Evolutionary conservation across 2,329 filamentous ascomycete genomes (phyloP).

Genomic region (Talaromyces sp.): DNA sequence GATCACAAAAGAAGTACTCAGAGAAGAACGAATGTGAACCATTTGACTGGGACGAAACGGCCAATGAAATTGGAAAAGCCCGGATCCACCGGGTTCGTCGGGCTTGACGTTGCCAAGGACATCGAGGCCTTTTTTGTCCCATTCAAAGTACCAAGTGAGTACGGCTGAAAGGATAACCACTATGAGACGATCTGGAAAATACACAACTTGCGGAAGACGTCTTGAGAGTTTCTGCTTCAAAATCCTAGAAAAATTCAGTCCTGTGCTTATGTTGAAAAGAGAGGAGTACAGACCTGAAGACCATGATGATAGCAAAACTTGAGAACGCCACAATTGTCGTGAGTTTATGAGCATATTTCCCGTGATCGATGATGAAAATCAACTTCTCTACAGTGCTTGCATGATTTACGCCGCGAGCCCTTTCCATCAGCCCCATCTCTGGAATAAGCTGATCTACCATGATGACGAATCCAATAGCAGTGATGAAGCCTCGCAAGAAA

Average conservation of each 20-base stretch:
- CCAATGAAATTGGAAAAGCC: slow-evolving; percentile 76
- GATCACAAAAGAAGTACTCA: slow-evolving; percentile 90
- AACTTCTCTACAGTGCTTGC: slow-evolving; percentile 86
- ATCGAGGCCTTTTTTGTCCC: slow-evolving; percentile 76
- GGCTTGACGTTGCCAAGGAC: slow-evolving; percentile 79
- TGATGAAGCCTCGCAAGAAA: slow-evolving; percentile 93
- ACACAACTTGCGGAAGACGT: slow-evolving; percentile 75
- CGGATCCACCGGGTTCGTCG: slow-evolving; percentile 69
- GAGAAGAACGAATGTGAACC: slow-evolving; percentile 76
- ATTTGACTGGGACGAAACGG: slow-evolving; percentile 76
- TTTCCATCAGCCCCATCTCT: slow-evolving; percentile 71
- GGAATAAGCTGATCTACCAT: slow-evolving; percentile 91
- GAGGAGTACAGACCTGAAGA: slow-evolving; percentile 63
- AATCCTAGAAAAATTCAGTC: slow-evolving; percentile 52
- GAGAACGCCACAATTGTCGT: slow-evolving; percentile 73
- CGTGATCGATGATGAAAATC: slow-evolving; percentile 69
- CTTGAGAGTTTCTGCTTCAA: slow-evolving; percentile 78
- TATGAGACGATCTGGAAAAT: slow-evolving; percentile 85
- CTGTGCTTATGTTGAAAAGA: neutral
- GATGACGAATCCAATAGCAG: slow-evolving; percentile 93
- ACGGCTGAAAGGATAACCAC: slow-evolving; percentile 83
- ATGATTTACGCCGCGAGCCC: slow-evolving; percentile 71
- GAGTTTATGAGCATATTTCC: slow-evolving; percentile 64
- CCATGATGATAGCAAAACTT: slow-evolving; percentile 84
- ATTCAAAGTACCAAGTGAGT: slow-evolving; percentile 70